Base-by-base conservation (phyloP, 176 grass and related monocot genomes). In the Stipa capillata region DNA sequence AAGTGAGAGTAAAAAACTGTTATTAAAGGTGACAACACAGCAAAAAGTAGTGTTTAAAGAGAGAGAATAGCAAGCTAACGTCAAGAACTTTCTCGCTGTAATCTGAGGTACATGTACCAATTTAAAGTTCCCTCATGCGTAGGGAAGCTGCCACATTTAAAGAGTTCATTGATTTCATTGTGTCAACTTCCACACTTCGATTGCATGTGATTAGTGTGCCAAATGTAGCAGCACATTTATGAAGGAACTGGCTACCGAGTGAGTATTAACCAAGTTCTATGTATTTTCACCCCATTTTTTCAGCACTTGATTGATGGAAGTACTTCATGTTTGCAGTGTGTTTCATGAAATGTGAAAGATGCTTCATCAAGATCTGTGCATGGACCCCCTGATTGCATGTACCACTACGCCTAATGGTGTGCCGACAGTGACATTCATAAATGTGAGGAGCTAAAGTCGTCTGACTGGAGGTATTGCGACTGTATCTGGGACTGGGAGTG, bases 61-160 rank as follows among this genome's bases (percentile, higher is more conserved):
- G 20, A 65, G 41, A 65, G 28, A 31, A 35, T 24, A 48, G 50
- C 11, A 55, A 67, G 28, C 13, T 81, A 49, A 21, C 40, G 62
- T 24, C 35, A 53, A 74, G 47, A 67, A 28, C 29, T 28, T 76
- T 18, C 51, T 54, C 43, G 39, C 4, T 13, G 69, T 79, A 36
- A 31, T 32, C 8, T 31, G 42, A 49, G 70, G 39, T 49, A 55
- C 13, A 10, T 50, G 27, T 32, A 35, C 37, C 42, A 32, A 43
- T 53, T 47, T 69, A 17, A 67, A 69, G 69, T 84, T 79, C 70
- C 76, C 59, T 79, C 68, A 43, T 72, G 61, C 64, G 0, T 24
- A 5, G 76, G 74, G 55, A 77, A 72, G 34, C 5, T 59, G 35
- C 35, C 51, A 33, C 29, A 51, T 58, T 73, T 6, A 73, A 79